Evolutionary conservation across 2,329 filamentous ascomycete genomes (phyloP), one percentile per base, ranked within the genome.

Genomic region (Ophiostoma triangulosporum): DNA sequence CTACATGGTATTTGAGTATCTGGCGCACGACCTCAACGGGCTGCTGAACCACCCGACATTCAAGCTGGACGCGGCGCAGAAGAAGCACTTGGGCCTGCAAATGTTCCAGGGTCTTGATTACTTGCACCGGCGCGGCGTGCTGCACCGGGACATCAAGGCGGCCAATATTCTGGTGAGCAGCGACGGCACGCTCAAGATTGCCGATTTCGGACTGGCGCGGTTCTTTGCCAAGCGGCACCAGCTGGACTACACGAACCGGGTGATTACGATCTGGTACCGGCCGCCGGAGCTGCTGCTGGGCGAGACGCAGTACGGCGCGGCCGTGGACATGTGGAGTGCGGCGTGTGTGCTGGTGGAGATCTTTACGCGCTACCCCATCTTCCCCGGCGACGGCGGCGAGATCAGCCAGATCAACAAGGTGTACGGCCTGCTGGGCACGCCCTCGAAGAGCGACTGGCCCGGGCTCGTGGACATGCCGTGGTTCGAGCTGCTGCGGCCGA

Each of bases 1-100:
- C 67, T 98, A 95, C 69, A 98, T 98, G 93, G 93, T 98, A 3
- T 98, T 98, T 60, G 93, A 98, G 66, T 98, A 98, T 64, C 76
- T 97, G 31, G 91, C 93, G 1, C 93, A 98, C 66, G 93, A 98
- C 66, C 73, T 98, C 57, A 98, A 93, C 3, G 93, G 93, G 14
- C 74, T 98, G 31, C 79, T 98, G 57, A 97, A 97, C 62, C 93
- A 98, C 63, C 93, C 93, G 0, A 85, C 84, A 0, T 98, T 95
- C 69, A 84, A 83, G 56, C 78, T 98, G 14, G 86, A 93, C 35
- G 72, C 81, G 4, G 81, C 84, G 0, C 90, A 97, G 66, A 94
- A 89, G 69, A 98, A 98, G 68, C 83, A 98, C 64, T 76, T 98
- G 32, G 88, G 89, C 1, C 86, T 83, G 64, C 93, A 98, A 63